Base-by-base conservation (phyloP, 148 eudicot species). In the Polygonum aviculare region DNA sequence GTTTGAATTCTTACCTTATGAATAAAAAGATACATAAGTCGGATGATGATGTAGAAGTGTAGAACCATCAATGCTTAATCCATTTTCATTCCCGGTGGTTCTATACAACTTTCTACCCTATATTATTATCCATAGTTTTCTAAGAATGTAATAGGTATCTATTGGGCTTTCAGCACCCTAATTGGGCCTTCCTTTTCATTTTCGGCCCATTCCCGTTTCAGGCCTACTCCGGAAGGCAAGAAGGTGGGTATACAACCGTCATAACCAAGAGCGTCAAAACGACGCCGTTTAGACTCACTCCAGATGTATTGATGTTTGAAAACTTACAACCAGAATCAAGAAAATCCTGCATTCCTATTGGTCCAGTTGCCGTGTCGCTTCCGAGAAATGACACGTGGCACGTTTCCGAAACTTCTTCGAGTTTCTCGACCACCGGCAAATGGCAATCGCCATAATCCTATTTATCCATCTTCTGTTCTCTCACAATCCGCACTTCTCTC, bases 341-440 rank as follows among this genome's bases (percentile, higher is more conserved):
- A 65, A 72, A 72, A 72, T 12, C 5, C 80, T 82, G 39, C 65
- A 87, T 85, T 78, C 62, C 81, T 51, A 90, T 91, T 91, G 97
- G 94, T 77, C 60, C 50, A 78, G 22, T 15, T 14, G 2, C 81
- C 89, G 90, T 91, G 97, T 84, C 84, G 62, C 77, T 39, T 62
- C 60, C 4, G 0, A 0, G 16, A 76, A 1, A 15, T 16, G 86
- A 85, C 97, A 90, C 90, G 88, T 90, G 74, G 22, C 47, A 77
- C 62, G 45, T 48, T 3, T 10, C 49, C 63, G 88, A 83, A 84
- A 65, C 80, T 8, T 91, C 93, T 80, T 55, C 82, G 73, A 22
- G 36, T 36, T 83, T 81, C 81, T 69, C 76, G 76, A 74, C 76
- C 73, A 35, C 19, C 78, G 41, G 75, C 73, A 36, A 44, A 35